Percentiles rank a stretch among this genome's conserved stretches.
Evolutionary conservation across 768 basidiomycete species (phyloP).

Genomic region (Pholiota conissans): DNA sequence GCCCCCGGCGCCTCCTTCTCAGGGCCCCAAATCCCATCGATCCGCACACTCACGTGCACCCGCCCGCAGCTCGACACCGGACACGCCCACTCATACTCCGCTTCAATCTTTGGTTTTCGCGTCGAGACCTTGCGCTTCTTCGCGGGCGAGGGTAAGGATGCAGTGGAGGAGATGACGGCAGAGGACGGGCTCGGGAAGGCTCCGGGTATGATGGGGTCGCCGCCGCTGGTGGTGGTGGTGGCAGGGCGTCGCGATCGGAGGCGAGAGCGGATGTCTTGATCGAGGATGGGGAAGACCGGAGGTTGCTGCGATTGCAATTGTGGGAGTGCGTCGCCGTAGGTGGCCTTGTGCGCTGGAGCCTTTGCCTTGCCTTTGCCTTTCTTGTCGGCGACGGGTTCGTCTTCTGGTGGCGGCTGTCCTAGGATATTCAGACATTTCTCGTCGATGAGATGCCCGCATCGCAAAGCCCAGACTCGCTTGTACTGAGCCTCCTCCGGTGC

Average conservation of each 20-base stretch:
- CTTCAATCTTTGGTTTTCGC: slow-evolving; percentile 44
- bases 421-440: slow-evolving; percentile 70
- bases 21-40: slow-evolving; percentile 61
- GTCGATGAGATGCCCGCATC: slow-evolving; percentile 79
- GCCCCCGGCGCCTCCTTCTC: slow-evolving; percentile 37
- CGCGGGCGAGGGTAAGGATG: slow-evolving; percentile 12
- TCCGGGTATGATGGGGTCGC: not conserved
- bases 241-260: slow-evolving; percentile 48
- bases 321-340: slow-evolving; percentile 13
- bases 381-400: slow-evolving; percentile 19
- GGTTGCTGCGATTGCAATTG: not conserved
- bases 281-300: slow-evolving; percentile 14
- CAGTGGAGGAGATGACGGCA: slow-evolving; percentile 4
- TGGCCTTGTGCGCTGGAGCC: slow-evolving; percentile 12
- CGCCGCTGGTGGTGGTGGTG: slow-evolving; percentile 2
- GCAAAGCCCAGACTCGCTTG: slow-evolving; percentile 65
- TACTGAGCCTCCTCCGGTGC: slow-evolving; percentile 41
- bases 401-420: slow-evolving; percentile 40
- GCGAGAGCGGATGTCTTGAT: slow-evolving; percentile 52
- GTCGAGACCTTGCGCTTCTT: slow-evolving; percentile 23
- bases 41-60: slow-evolving; percentile 55
- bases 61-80: slow-evolving; percentile 59
- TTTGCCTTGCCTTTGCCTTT: slow-evolving; percentile 49
- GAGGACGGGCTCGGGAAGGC: slow-evolving; percentile 7
- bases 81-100: slow-evolving; percentile 59